A percentile compares a stretch with the other conserved stretches of the same genome.
Conservation (phyloP, 2,329 filamentous ascomycete species). For the Botrytis deweyae region DNA sequence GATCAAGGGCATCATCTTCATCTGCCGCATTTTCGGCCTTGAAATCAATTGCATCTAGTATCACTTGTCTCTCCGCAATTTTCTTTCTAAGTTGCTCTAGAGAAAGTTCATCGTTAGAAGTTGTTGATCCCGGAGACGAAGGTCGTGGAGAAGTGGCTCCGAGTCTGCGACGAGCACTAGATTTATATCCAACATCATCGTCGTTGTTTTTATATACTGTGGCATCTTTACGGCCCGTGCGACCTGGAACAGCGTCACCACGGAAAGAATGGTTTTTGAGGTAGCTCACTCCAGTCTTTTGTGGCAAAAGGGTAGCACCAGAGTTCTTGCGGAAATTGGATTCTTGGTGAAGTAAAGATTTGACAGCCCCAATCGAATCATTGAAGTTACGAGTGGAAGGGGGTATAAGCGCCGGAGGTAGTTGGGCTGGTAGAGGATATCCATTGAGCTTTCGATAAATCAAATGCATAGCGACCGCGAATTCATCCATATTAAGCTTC, state of each 20-base stretch:
- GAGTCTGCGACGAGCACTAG: conserved; percentile 84
- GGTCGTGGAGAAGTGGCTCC: conserved; percentile 75
- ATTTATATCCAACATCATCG: conserved; percentile 87
- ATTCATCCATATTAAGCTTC: conserved; percentile 91
- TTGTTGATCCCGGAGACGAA: conserved; percentile 65
- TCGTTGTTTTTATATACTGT: conserved; percentile 98
- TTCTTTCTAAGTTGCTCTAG: conserved; percentile 89
- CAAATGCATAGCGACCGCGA: conserved; percentile 97
- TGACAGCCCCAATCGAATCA: conserved; percentile 89
- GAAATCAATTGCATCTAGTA: conserved; percentile 95
- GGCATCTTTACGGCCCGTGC: conserved; percentile 77
- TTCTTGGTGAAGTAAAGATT: conserved; percentile 83
- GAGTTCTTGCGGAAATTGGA: conserved; percentile 86
- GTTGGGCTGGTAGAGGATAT: conserved; percentile 81
- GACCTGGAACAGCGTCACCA: conserved; percentile 56
- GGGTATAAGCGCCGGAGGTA: conserved; percentile 89
- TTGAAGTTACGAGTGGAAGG: conserved; percentile 92
- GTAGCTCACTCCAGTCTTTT: conserved; percentile 97
- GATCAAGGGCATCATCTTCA: conserved; percentile 88
- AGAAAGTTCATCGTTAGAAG: conserved; percentile 76
- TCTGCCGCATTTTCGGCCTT: conserved; percentile 86
- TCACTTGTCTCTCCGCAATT: conserved; percentile 88
- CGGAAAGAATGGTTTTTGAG: conserved; percentile 94
- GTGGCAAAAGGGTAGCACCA: conserved; percentile 85
- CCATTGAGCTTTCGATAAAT: conserved; percentile 97